These are phyloP conservation scores for Dictyostelium capitatum DNA, from an alignment of 78 protist species.

Conservation along the genomic window DNA sequence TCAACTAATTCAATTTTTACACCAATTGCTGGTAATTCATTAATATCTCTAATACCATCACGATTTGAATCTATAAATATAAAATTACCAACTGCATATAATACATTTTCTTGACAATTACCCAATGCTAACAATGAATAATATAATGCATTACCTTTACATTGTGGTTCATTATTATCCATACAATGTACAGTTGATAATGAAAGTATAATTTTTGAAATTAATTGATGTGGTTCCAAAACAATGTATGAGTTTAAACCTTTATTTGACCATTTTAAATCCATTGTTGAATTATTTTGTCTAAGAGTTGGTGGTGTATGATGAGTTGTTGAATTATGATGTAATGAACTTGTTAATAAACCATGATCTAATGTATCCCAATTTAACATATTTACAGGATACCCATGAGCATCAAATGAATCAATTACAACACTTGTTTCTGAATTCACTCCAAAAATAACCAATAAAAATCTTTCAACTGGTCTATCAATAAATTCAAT, in stretches of 20 bases:
- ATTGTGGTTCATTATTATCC: not conserved
- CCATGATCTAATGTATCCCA: slow-evolving; percentile 62
- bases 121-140: slow-evolving; percentile 37
- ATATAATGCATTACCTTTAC: slow-evolving; percentile 34
- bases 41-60: slow-evolving; percentile 9
- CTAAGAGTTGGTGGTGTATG: slow-evolving; percentile 1
- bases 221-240: slow-evolving; percentile 36
- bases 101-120: not conserved
- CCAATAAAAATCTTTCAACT: not conserved
- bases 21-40: not conserved
- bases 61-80: slow-evolving; percentile 21
- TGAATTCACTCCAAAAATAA: slow-evolving; percentile 20
- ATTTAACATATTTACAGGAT: slow-evolving; percentile 42
- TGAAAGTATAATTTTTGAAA: not conserved
- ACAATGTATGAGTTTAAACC: slow-evolving; percentile 26
- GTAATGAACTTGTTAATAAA: not conserved
- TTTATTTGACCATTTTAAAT: slow-evolving; percentile 11
- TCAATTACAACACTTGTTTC: slow-evolving; percentile 17
- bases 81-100: slow-evolving; percentile 19
- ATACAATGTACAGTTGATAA: not conserved
- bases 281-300: not conserved
- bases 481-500: not conserved
- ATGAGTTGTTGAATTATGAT: too few species aligned
- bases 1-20: not conserved
- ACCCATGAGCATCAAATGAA: slow-evolving; percentile 1